These are phyloP conservation scores for Salisapilia sapeloensis DNA, from an alignment of 352 stramenopile genomes.

Conservation along the genomic window DNA sequence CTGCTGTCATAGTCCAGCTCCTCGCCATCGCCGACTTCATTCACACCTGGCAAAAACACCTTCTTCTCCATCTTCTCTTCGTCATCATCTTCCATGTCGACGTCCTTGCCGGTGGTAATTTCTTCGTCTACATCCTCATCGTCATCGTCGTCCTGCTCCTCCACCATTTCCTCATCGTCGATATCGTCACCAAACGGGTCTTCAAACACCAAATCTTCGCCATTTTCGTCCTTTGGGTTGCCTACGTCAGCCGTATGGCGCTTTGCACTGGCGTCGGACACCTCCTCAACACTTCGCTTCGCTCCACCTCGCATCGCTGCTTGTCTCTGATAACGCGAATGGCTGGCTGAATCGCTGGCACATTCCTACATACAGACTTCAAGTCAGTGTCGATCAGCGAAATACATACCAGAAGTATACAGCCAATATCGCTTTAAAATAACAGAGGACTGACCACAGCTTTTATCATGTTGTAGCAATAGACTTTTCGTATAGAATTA, in stretches of 20 bases:
- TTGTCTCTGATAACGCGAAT: constrained; percentile 57
- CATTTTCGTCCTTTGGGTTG: constrained; percentile 14
- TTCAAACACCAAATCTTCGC: constrained; percentile 72
- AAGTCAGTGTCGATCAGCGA: too few species aligned
- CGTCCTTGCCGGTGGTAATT: constrained; percentile 19
- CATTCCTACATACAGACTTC: too few species aligned
- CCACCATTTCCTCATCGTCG: constrained; percentile 84
- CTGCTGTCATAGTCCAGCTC: constrained; percentile 97
- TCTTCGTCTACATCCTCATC: constrained; percentile 44
- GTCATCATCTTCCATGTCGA: constrained; percentile 44
- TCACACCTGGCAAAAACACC: constrained; percentile 89
- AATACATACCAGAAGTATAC: too few species aligned
- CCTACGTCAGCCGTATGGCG: constrained; percentile 19
- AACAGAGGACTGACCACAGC: too few species aligned
- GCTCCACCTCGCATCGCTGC: constrained; percentile 43
- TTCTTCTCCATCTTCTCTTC: constrained; percentile 45
- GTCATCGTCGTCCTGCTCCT: constrained; percentile 38
- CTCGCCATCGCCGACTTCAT: constrained; percentile 84
- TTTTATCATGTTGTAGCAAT: too few species aligned
- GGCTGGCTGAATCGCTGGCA: too few species aligned
- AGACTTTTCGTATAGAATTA: too few species aligned
- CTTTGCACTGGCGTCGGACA: constrained; percentile 13
- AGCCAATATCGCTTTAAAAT: too few species aligned
- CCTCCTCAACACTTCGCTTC: constrained; percentile 9
- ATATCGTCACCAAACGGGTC: constrained; percentile 81